Conservation (phyloP, 164 flowering plant genomes). For the Warburgia ugandensis region DNA sequence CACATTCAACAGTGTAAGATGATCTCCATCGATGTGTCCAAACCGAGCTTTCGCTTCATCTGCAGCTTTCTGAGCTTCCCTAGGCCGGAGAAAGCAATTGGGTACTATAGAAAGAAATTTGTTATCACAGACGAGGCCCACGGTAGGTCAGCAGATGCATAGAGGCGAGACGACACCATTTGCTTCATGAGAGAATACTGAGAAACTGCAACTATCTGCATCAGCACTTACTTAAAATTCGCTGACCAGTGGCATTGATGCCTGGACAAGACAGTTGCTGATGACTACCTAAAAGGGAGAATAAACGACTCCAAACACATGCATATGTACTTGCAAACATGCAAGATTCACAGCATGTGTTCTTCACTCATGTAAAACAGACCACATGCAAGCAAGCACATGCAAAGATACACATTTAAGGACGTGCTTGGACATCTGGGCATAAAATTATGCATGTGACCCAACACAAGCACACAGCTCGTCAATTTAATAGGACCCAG, state of each 20-base stretch:
- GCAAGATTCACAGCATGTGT: too few relatives aligned
- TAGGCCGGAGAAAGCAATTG: slow-evolving; percentile 99
- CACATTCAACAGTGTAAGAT: slow-evolving; percentile 87
- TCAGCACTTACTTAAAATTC: slow-evolving; percentile 81
- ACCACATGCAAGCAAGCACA: neutral
- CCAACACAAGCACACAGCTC: too few relatives aligned
- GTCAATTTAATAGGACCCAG: too few relatives aligned
- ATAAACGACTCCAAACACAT: slow-evolving; percentile 21
- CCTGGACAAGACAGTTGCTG: slow-evolving; percentile 87
- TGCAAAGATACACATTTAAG: too few relatives aligned
- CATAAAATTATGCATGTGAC: too few relatives aligned
- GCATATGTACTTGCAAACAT: too few relatives aligned
- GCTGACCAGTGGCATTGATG: slow-evolving; percentile 63
- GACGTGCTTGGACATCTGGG: too few relatives aligned
- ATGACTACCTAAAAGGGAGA: slow-evolving; percentile 67
- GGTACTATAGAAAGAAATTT: slow-evolving; percentile 92
- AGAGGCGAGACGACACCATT: slow-evolving; percentile 90
- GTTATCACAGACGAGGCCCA: slow-evolving; percentile 97
- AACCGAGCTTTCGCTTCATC: slow-evolving; percentile 98
- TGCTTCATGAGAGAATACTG: slow-evolving; percentile 98
- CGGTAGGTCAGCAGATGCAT: slow-evolving; percentile 99
- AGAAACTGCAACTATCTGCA: slow-evolving; percentile 98
- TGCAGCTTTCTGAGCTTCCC: slow-evolving; percentile 99
- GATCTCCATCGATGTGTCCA: slow-evolving; percentile 96
- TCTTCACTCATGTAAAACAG: too few relatives aligned